Evolutionary conservation across 208 protist genomes (phyloP).

Genomic region (Trypanosoma cruzi): DNA sequence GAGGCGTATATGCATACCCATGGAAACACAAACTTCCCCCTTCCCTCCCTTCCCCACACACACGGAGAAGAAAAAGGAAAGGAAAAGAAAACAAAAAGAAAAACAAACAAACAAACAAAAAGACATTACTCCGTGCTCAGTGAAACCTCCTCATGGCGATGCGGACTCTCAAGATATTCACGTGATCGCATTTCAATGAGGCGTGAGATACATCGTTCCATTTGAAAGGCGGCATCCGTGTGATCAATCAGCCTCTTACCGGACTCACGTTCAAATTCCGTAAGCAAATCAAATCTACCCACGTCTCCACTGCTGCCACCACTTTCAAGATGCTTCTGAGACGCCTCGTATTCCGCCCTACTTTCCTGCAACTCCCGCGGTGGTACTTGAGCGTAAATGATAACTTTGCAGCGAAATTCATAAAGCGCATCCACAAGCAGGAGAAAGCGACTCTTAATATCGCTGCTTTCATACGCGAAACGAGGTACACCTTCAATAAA

Average conservation of each 20-base stretch:
- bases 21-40: no score
- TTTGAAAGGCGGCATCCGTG: conserved; percentile 80
- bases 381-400: conserved; percentile 71
- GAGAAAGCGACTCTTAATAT: conserved; percentile 88
- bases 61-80: no score
- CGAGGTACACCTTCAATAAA: conserved; percentile 87
- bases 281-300: conserved; percentile 20
- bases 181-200: conserved; percentile 89
- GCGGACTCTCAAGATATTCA: conserved; percentile 79
- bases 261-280: conserved; percentile 72
- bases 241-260: conserved; percentile 69
- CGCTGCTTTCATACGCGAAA: conserved; percentile 71
- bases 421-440: conserved; percentile 92
- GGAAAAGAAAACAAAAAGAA: no score
- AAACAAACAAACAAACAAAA: neutral
- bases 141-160: conserved; percentile 51
- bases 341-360: conserved; percentile 31
- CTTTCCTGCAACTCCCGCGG: conserved; percentile 52
- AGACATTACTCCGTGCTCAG: conserved; percentile 24
- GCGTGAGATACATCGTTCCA: conserved; percentile 85
- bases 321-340: neutral
- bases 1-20: no score
- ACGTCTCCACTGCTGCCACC: neutral
- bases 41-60: no score
- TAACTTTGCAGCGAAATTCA: conserved; percentile 79